phyloP scores from a whole-genome alignment of 306 rosid species.

The Sechiopsis laciniata region DNA sequence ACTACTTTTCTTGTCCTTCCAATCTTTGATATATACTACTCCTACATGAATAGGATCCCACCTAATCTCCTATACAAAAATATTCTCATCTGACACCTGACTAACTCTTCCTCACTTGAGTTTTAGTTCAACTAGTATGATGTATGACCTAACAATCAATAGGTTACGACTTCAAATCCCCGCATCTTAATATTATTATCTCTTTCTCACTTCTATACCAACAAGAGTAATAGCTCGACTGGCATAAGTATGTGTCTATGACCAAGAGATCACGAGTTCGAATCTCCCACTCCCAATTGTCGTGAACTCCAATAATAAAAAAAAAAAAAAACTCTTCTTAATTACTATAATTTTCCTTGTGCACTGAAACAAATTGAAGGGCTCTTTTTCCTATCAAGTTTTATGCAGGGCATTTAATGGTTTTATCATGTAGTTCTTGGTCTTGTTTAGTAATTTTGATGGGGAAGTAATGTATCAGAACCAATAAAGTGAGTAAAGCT shows the following conservation, averaged over 20 bases:
- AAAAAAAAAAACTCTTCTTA: too few relatives aligned
- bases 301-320: too few relatives aligned
- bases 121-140: too few relatives aligned
- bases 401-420: background rate
- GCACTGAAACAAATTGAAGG: background rate
- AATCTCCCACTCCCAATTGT: too few relatives aligned
- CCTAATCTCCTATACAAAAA: background rate
- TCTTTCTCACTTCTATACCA: too few relatives aligned
- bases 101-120: background rate
- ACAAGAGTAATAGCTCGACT: too few relatives aligned
- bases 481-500: background rate
- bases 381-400: background rate
- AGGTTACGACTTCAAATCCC: too few relatives aligned
- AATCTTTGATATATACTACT: background rate
- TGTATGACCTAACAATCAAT: too few relatives aligned
- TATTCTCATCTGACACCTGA: background rate
- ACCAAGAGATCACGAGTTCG: too few relatives aligned
- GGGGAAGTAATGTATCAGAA: background rate
- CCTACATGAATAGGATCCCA: background rate
- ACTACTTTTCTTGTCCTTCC: background rate
- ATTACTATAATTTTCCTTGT: background rate
- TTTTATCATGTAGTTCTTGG: slow-evolving; percentile 3
- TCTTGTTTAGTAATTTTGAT: slow-evolving; percentile 4
- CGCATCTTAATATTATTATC: too few relatives aligned
- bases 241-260: too few relatives aligned